phyloP scores from a whole-genome alignment of 768 basidiomycete genomes.

The Zangia roseola region DNA sequence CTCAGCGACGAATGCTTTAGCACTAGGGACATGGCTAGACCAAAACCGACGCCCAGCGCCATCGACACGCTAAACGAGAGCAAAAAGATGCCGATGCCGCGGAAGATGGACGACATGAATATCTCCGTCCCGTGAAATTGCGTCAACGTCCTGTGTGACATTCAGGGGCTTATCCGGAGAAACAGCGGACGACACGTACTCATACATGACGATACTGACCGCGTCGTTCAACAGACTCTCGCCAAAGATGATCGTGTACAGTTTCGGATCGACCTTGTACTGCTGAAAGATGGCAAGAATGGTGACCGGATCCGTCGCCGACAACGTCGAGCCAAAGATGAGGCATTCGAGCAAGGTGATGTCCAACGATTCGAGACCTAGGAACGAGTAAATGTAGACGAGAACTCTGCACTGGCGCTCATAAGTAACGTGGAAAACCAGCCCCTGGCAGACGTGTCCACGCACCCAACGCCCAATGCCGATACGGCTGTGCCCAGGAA shows the following conservation, averaged over 20 bases:
- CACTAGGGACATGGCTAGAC: slow-evolving; percentile 85
- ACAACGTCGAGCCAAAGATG: slow-evolving; percentile 93
- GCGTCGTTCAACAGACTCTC: slow-evolving; percentile 97
- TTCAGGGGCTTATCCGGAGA: slow-evolving; percentile 1
- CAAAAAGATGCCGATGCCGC: slow-evolving; percentile 96
- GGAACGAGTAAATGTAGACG: slow-evolving; percentile 91
- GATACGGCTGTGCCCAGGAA: slow-evolving; percentile 96
- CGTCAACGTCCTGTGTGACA: slow-evolving; percentile 68
- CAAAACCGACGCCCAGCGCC: slow-evolving; percentile 90
- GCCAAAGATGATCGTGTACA: slow-evolving; percentile 97
- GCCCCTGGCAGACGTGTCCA: not conserved
- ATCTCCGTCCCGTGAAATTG: slow-evolving; percentile 91
- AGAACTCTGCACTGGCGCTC: slow-evolving; percentile 70
- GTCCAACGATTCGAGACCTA: slow-evolving; percentile 87
- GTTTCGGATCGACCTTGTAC: slow-evolving; percentile 97
- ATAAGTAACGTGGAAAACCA: slow-evolving; percentile 34
- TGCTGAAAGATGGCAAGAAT: slow-evolving; percentile 98
- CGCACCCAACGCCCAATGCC: slow-evolving; percentile 93
- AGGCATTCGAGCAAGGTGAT: slow-evolving; percentile 90
- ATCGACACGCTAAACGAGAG: slow-evolving; percentile 94
- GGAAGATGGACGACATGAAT: slow-evolving; percentile 84
- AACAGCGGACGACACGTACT: slow-evolving; percentile 58
- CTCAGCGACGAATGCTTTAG: slow-evolving; percentile 91
- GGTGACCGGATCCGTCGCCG: slow-evolving; percentile 97
- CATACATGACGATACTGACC: slow-evolving; percentile 99